Evolutionary conservation across 169 alveolate species (phyloP), one percentile per base, ranked within the genome.

Genomic region (Blepharisma undulans): DNA sequence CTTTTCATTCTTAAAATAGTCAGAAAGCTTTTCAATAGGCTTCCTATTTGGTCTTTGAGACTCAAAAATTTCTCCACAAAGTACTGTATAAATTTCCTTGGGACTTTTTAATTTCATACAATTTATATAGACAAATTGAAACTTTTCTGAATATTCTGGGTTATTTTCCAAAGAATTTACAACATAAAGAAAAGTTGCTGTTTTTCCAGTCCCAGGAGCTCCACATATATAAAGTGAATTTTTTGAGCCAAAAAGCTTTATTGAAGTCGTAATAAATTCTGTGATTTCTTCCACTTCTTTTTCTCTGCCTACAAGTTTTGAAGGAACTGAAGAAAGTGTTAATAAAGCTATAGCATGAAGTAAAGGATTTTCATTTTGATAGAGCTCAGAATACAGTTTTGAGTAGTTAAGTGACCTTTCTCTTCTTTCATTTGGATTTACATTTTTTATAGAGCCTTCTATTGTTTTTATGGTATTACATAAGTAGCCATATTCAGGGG

Each of bases 161-260:
- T 25, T 89, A 36, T 48, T 84, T 8, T 84, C 22, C 16, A 84
- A 19, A 21, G 10, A 21, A 21, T 22, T n/a, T 30, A 92, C 77
- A 8, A 82, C 84, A 72, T 88, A 86, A 0, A 92, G 88, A 5
- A 93, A 85, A 0, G 96, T 92, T 0, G 95, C 96, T 29, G 96
- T 94, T 80, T 94, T 94, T 16, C 96, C 96, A 10, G 96, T 94
- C 14, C 96, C 96, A 29, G 96, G 96, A 94, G 92, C 90, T 33
- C 96, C 96, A 27, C 95, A 94, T 36, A 94, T 90, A 79, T 94
- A 94, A 1, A 94, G 87, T 29, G 94, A 82, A 22, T 87, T 36
- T 22, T 33, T 84, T 19, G 92, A 90, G 29, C 95, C 95, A 34
- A 61, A 61, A 59, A 86, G 85, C n/a, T 61, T 3, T 8, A 94